Conservation (phyloP, 345 rosid genomes). For the Heritiera littoralis region DNA sequence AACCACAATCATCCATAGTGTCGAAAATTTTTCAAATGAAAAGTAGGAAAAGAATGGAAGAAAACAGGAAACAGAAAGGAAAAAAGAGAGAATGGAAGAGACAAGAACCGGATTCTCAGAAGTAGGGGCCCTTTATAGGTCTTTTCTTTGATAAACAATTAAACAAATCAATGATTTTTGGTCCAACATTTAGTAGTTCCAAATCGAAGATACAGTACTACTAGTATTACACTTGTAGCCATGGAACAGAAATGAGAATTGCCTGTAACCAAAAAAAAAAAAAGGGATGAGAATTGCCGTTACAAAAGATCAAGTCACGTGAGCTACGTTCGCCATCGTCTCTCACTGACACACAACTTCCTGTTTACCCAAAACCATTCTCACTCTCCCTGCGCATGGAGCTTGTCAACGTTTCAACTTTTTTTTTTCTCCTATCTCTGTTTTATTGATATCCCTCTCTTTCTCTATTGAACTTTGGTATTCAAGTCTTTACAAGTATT, state of each 20-base stretch:
- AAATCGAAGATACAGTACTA: background rate
- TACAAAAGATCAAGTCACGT: constrained; percentile 49
- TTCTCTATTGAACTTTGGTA: background rate
- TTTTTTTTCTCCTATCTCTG: constrained; percentile 17
- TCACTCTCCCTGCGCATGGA: constrained; percentile 32
- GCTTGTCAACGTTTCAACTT: constrained; percentile 16
- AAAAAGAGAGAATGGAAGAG: constrained; percentile 3
- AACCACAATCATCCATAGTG: background rate
- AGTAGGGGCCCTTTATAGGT: constrained; percentile 17
- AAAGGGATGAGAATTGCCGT: constrained; percentile 29
- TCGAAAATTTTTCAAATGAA: background rate
- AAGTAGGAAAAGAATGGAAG: background rate
- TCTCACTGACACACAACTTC: constrained; percentile 17
- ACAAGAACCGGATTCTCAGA: constrained; percentile 25
- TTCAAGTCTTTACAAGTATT: background rate
- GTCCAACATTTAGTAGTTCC: background rate
- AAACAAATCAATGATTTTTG: constrained; percentile 9
- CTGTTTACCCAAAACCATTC: background rate
- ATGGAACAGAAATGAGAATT: constrained; percentile 14
- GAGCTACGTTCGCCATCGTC: constrained; percentile 30
- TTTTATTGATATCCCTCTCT: background rate
- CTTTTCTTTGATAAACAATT: background rate
- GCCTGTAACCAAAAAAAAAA: background rate
- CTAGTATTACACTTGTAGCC: background rate
- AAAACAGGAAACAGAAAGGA: background rate